These are phyloP conservation scores for Penicillium hordei DNA, from an alignment of 2,329 filamentous ascomycete species.

Conservation along the genomic window DNA sequence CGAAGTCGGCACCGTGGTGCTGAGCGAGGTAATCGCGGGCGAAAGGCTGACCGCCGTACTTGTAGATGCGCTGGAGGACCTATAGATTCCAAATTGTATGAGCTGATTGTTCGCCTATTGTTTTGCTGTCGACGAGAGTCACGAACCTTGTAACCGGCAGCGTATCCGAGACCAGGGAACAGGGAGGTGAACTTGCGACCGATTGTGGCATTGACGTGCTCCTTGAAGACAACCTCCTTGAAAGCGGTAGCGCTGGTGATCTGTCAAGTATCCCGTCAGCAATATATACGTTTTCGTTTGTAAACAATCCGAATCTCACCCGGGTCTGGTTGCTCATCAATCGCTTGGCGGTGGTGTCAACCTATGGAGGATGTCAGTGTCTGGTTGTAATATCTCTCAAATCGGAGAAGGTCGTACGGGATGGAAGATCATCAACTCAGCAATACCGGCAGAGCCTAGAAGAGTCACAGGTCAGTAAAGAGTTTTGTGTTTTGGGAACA, in stretches of 20 bases:
- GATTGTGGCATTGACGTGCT: constrained; percentile 70
- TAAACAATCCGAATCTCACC: constrained; percentile 45
- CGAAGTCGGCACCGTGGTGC: constrained; percentile 81
- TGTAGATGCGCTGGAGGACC: constrained; percentile 95
- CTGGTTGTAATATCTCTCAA: neutral
- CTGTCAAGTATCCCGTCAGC: constrained; percentile 36
- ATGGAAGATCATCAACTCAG: constrained; percentile 90
- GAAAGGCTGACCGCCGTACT: constrained; percentile 96
- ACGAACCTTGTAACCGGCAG: constrained; percentile 87
- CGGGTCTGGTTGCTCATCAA: constrained; percentile 96
- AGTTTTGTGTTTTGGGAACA: neutral
- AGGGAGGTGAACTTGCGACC: constrained; percentile 86
- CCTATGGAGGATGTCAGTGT: constrained; percentile 52
- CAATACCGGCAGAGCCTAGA: constrained; percentile 84
- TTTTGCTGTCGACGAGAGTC: neutral
- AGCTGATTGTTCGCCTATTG: neutral
- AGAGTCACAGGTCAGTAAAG: constrained; percentile 13
- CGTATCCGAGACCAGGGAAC: constrained; percentile 95
- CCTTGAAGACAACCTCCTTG: constrained; percentile 91
- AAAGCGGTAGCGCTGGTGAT: constrained; percentile 63
- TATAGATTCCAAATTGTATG: constrained; percentile 32
- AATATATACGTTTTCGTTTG: constrained; percentile 1
- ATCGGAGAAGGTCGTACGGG: constrained; percentile 57
- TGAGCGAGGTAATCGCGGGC: constrained; percentile 82
- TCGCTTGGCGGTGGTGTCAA: constrained; percentile 97